phyloP scores from a whole-genome alignment of 169 alveolate genomes.

The Babesia ovata region DNA sequence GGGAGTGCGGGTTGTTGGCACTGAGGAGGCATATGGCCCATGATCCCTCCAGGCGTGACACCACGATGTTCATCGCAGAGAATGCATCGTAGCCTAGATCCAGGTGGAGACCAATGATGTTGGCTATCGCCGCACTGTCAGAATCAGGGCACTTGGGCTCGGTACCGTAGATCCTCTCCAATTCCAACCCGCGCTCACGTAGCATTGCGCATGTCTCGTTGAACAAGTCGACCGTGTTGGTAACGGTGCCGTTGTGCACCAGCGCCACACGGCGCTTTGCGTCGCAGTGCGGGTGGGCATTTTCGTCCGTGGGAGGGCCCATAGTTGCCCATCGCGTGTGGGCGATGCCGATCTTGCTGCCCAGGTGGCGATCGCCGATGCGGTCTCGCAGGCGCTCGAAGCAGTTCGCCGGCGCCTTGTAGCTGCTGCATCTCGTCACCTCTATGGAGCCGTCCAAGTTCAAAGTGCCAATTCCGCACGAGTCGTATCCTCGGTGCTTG shows the following conservation, averaged over 20 bases:
- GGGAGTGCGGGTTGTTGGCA: slow-evolving; percentile 84
- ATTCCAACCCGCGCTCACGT: slow-evolving; percentile 75
- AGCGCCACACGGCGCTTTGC: slow-evolving; percentile 85
- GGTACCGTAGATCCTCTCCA: slow-evolving; percentile 55
- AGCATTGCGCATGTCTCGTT: slow-evolving; percentile 18
- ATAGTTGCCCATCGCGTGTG: slow-evolving; percentile 99
- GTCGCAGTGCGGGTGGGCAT: slow-evolving; percentile 98
- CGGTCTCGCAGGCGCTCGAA: slow-evolving; percentile 79
- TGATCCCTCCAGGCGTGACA: slow-evolving; percentile 91
- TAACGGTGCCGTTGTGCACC: slow-evolving; percentile 94
- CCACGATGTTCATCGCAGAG: slow-evolving; percentile 85
- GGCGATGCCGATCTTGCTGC: slow-evolving; percentile 92
- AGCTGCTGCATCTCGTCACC: slow-evolving; percentile 82
- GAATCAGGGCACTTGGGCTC: slow-evolving; percentile 82
- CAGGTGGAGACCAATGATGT: slow-evolving; percentile 87
- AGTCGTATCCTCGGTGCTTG: slow-evolving; percentile 93
- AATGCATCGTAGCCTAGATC: slow-evolving; percentile 82
- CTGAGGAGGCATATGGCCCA: slow-evolving; percentile 93
- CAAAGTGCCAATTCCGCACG: slow-evolving; percentile 92
- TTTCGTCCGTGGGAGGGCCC: slow-evolving; percentile 94
- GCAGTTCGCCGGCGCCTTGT: slow-evolving; percentile 81
- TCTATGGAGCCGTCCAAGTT: slow-evolving; percentile 74
- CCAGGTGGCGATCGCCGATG: slow-evolving; percentile 76
- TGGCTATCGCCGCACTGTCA: slow-evolving; percentile 97
- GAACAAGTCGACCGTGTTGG: slow-evolving; percentile 64